phyloP scores from a whole-genome alignment of 768 basidiomycete species.

The Paxillus rubicundulus region DNA sequence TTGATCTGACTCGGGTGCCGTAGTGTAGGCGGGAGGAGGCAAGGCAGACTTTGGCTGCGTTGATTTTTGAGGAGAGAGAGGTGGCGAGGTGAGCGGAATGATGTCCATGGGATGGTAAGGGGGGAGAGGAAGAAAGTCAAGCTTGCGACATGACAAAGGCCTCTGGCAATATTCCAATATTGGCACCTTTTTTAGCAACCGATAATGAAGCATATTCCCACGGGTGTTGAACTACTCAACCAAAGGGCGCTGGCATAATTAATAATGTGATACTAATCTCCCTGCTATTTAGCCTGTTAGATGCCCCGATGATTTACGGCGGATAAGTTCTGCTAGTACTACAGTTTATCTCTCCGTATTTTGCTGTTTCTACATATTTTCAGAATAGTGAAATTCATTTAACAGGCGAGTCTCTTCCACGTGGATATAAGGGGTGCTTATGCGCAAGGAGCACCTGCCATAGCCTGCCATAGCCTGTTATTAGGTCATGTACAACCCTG shows the following conservation, averaged over 20 bases:
- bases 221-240: slow-evolving; percentile 11
- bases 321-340: too few relatives aligned
- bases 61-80: slow-evolving; percentile 10
- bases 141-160: slow-evolving; percentile 39
- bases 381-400: too few relatives aligned
- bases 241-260: slow-evolving; percentile 9
- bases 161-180: slow-evolving; percentile 39
- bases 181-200: slow-evolving; percentile 36
- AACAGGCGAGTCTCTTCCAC: neutral
- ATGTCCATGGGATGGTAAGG: slow-evolving; percentile 26
- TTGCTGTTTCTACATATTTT: neutral
- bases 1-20: slow-evolving; percentile 20
- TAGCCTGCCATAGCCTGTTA: neutral
- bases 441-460: too few relatives aligned
- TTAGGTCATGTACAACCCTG: too few relatives aligned
- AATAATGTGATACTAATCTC: slow-evolving; percentile 3
- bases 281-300: neutral
- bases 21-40: slow-evolving; percentile 9
- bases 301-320: too few relatives aligned
- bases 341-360: too few relatives aligned
- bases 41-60: slow-evolving; percentile 8
- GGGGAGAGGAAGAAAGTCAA: slow-evolving; percentile 33
- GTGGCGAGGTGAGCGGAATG: slow-evolving; percentile 13
- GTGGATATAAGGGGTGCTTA: neutral
- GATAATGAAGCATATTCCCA: slow-evolving; percentile 31